Evolutionary conservation across 2,329 filamentous ascomycete genomes (phyloP).

Genomic region (Blastomyces silverae): DNA sequence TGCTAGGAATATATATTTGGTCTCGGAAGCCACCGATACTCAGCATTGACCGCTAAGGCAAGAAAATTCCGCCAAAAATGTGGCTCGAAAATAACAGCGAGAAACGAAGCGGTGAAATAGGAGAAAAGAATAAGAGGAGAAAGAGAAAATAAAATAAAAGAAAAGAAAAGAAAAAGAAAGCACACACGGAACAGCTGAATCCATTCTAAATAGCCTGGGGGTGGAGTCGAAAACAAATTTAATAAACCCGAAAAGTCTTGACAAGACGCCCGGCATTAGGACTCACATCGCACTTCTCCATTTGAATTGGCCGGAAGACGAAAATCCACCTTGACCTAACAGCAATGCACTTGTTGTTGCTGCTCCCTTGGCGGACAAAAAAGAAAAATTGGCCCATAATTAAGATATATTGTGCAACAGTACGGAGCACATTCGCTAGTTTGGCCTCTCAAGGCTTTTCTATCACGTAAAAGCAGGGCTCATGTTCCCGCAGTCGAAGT

Average conservation of each 20-base stretch:
- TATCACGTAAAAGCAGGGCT: not conserved
- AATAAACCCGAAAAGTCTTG: not conserved
- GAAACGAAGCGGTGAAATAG: no score
- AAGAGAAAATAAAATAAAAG: not conserved
- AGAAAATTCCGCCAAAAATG: not conserved
- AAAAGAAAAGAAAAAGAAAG: not conserved
- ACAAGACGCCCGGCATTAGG: not conserved
- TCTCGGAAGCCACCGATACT: not conserved
- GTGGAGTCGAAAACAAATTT: not conserved
- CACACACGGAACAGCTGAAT: not conserved
- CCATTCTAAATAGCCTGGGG: not conserved
- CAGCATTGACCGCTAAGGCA: not conserved
- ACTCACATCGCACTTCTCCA: not conserved
- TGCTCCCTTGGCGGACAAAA: not conserved
- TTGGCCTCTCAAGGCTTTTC: not conserved
- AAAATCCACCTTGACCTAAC: not conserved
- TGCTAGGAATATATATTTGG: not conserved
- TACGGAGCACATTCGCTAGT: not conserved
- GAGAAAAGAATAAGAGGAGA: not conserved
- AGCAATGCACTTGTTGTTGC: not conserved
- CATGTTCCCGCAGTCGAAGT: not conserved
- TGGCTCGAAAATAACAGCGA: not conserved
- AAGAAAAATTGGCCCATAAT: constrained; percentile 1
- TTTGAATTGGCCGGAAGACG: not conserved
- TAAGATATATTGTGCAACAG: not conserved